These are phyloP conservation scores for Apiotrichum porosum DNA, from an alignment of 1,284 basidiomycete species.

Conservation along the genomic window DNA sequence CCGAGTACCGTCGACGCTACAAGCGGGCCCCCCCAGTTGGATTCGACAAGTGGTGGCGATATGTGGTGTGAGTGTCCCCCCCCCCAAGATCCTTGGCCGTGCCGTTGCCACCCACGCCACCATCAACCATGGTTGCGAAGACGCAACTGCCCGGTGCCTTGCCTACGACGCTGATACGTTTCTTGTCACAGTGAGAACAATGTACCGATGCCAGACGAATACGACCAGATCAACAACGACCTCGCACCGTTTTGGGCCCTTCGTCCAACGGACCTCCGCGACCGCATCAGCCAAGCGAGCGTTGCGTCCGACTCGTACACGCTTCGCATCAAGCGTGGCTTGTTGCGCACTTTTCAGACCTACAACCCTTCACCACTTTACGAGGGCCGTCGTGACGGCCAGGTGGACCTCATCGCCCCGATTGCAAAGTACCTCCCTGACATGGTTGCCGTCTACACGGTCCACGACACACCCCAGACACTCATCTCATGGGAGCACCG, in stretches of 20 bases:
- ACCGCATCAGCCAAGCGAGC: slow-evolving; percentile 51
- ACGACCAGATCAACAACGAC: slow-evolving; percentile 43
- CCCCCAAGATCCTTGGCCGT: no score
- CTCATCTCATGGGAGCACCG: slow-evolving; percentile 52
- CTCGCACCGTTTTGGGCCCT: slow-evolving; percentile 37
- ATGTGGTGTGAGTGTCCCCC: slow-evolving; percentile 48
- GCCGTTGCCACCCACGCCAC: background rate
- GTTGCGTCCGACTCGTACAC: slow-evolving; percentile 18
- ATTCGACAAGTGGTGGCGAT: slow-evolving; percentile 59
- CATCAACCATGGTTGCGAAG: background rate
- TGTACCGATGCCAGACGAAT: slow-evolving; percentile 50
- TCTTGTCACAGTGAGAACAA: slow-evolving; percentile 52
- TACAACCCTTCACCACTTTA: slow-evolving; percentile 22
- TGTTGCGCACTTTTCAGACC: slow-evolving; percentile 14
- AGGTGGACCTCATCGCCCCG: slow-evolving; percentile 33
- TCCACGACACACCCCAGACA: slow-evolving; percentile 51
- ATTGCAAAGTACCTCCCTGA: slow-evolving; percentile 39
- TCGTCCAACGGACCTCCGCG: slow-evolving; percentile 59
- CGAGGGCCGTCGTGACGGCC: slow-evolving; percentile 34
- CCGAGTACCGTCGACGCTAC: slow-evolving; percentile 53
- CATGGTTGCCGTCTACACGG: slow-evolving; percentile 34
- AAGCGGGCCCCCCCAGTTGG: slow-evolving; percentile 52
- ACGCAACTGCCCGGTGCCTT: no score
- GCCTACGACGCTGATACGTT: no score
- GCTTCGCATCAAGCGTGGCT: slow-evolving; percentile 18